A percentile compares a stretch with the other conserved stretches of the same genome.
phyloP scores from a whole-genome alignment of 2,329 filamentous ascomycete genomes.

The Ceratocystis variospora region DNA sequence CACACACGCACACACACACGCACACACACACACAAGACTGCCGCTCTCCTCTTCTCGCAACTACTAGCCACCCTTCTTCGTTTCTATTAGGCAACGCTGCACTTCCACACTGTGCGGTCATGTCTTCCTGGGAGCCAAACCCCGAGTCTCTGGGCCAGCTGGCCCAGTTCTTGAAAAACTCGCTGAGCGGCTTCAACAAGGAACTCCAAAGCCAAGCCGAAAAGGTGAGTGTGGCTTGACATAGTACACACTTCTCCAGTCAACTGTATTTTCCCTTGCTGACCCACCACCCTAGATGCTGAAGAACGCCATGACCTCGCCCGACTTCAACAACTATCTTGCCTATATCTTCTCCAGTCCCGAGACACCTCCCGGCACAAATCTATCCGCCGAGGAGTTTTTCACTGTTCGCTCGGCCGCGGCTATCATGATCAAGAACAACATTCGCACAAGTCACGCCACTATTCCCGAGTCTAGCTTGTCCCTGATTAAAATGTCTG shows the following conservation, averaged over 20 bases:
- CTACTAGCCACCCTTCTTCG: neutral
- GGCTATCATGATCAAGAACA: slow-evolving; percentile 92
- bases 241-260: neutral
- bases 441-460: slow-evolving; percentile 63
- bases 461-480: slow-evolving; percentile 61
- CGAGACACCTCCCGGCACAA: slow-evolving; percentile 46
- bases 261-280: neutral
- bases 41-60: neutral
- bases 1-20: no score
- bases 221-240: slow-evolving; percentile 44
- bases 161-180: slow-evolving; percentile 78
- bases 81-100: no score
- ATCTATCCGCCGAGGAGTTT: slow-evolving; percentile 47
- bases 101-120: slow-evolving; percentile 29
- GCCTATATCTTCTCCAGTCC: slow-evolving; percentile 73
- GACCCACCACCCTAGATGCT: slow-evolving; percentile 59
- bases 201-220: slow-evolving; percentile 79
- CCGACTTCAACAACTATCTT: slow-evolving; percentile 95
- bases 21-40: neutral
- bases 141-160: slow-evolving; percentile 81
- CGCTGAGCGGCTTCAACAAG: slow-evolving; percentile 70
- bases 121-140: slow-evolving; percentile 79
- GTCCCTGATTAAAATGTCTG: slow-evolving; percentile 62
- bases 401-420: slow-evolving; percentile 72
- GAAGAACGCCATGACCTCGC: slow-evolving; percentile 69